Percentiles rank a stretch among this genome's conserved stretches.
phyloP scores from a whole-genome alignment of 805 yeast species.

The Pichia membranifaciens region DNA sequence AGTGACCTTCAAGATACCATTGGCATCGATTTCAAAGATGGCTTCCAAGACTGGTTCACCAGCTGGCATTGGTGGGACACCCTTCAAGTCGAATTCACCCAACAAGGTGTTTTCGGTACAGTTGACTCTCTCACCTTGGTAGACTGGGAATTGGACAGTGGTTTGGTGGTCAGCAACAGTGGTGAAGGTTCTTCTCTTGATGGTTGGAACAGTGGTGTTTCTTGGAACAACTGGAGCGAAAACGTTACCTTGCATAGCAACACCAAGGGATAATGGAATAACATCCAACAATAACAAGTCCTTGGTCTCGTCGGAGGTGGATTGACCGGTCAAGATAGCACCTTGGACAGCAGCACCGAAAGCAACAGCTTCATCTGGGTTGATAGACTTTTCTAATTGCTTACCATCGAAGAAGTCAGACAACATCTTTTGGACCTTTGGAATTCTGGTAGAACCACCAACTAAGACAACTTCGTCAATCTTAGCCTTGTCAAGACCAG shows the following conservation, averaged over 20 bases:
- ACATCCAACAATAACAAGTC: constrained; percentile 95
- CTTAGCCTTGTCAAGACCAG: constrained; percentile 75
- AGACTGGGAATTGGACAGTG: constrained; percentile 97
- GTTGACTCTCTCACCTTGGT: constrained; percentile 99
- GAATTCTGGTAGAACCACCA: constrained; percentile 99
- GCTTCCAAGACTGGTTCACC: constrained; percentile 99
- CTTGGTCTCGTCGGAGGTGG: constrained; percentile 86
- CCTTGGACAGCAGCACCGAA: constrained; percentile 99
- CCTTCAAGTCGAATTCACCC: constrained; percentile 98
- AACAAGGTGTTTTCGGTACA: constrained; percentile 94
- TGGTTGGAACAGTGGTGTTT: constrained; percentile 98
- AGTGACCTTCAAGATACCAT: constrained; percentile 98
- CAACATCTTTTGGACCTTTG: constrained; percentile 92
- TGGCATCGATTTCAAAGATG: constrained; percentile 98
- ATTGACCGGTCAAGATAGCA: constrained; percentile 93
- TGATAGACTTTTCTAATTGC: constrained; percentile 92
- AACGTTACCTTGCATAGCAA: constrained; percentile 99
- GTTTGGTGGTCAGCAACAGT: constrained; percentile 99
- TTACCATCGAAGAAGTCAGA: constrained; percentile 96
- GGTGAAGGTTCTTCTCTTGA: constrained; percentile 98
- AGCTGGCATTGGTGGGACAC: constrained; percentile 97
- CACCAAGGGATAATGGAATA: constrained; percentile 97
- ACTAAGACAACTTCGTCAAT: constrained; percentile 94
- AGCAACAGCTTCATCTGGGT: constrained; percentile 99
- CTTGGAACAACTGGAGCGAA: constrained; percentile 99